phyloP scores from a whole-genome alignment of 192 early-diverging fungal genomes.

The Linderina pennispora region DNA sequence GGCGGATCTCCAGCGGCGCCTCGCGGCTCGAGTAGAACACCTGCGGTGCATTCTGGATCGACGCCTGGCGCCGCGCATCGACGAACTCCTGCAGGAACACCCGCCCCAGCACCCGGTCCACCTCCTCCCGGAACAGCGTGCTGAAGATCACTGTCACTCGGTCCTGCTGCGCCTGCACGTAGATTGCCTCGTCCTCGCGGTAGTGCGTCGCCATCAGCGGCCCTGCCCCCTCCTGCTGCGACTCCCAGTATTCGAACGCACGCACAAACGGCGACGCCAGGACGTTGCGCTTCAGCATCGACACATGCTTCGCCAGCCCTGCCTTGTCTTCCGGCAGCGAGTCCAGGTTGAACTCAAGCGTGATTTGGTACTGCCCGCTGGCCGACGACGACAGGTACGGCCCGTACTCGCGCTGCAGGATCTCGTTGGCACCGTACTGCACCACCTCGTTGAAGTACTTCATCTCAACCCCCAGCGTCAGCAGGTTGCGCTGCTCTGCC shows the following conservation, averaged over 20 bases:
- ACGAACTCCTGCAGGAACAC: conserved; percentile 99
- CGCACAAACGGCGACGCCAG: conserved; percentile 89
- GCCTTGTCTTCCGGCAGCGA: conserved; percentile 68
- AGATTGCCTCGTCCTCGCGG: conserved; percentile 90
- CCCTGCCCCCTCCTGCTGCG: conserved; percentile 62
- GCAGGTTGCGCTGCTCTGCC: conserved; percentile 35
- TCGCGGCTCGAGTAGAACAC: conserved; percentile 89
- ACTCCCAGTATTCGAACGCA: conserved; percentile 81
- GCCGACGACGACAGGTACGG: conserved; percentile 48
- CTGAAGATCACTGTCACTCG: conserved; percentile 97
- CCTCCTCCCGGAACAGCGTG: conserved; percentile 95
- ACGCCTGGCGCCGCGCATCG: conserved; percentile 88
- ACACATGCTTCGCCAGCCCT: conserved; percentile 72
- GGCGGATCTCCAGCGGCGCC: conserved; percentile 90
- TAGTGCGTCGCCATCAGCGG: conserved; percentile 90
- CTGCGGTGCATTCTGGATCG: conserved; percentile 93
- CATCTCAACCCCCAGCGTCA: conserved; percentile 78
- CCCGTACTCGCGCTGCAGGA: conserved; percentile 81
- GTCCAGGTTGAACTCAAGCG: conserved; percentile 76
- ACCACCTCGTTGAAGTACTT: conserved; percentile 77
- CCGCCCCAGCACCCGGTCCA: conserved; percentile 90
- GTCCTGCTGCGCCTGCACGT: conserved; percentile 84
- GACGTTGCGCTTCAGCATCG: conserved; percentile 90
- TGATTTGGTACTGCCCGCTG: conserved; percentile 73
- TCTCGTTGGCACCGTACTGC: conserved; percentile 74